Evolutionary conservation across 306 rosid genomes (phyloP), one percentile per base, ranked within the genome.

Genomic region (Oemleria cerasiformis): DNA sequence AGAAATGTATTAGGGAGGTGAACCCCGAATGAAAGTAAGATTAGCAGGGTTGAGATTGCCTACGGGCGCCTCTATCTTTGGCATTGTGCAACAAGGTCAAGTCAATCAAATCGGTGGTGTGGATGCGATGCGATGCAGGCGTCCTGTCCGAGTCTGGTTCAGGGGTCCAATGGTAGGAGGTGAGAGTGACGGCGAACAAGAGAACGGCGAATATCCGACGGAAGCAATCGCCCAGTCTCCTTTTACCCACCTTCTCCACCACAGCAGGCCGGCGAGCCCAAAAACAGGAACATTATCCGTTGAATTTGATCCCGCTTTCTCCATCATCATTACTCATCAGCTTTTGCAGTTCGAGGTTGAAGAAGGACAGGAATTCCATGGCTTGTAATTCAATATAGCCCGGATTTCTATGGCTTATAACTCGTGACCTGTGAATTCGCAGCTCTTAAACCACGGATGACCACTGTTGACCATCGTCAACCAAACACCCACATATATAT

Each of bases 31-130:
- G 14, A 17, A 53, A 74, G 48, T 59, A 12, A 13, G 41, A 15
- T 34, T 13, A 14, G 63, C 19, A 14, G 67, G 58, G n/a, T 5
- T 1, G 41, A 42, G 61, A 23, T 64, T 44, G 55, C 80, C 48
- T 82, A 94, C 98, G 55, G 65, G 97, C 92, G 72, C 87, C 92
- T 73, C 71, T 81, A n/a, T 71, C 73, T 57, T 72, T 77, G 67
- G 92, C 88, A 51, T 78, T 84, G 6, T 30, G 87, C 74, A 87
- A 78, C 38, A 92, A 69, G 38, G 92, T 86, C 75, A 94, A 79
- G 50, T 88, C 91, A 25, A 91, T 91, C 41, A 91, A 71, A 78
- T 84, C 79, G 30, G 77, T 20, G 21, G 57, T 17, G 21, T 72
- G 11, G 70, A 56, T 62, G 39, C 36, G 63, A 66, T 70, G 72